phyloP scores from a whole-genome alignment of 768 basidiomycete species.

The Boletus coccyginus region DNA sequence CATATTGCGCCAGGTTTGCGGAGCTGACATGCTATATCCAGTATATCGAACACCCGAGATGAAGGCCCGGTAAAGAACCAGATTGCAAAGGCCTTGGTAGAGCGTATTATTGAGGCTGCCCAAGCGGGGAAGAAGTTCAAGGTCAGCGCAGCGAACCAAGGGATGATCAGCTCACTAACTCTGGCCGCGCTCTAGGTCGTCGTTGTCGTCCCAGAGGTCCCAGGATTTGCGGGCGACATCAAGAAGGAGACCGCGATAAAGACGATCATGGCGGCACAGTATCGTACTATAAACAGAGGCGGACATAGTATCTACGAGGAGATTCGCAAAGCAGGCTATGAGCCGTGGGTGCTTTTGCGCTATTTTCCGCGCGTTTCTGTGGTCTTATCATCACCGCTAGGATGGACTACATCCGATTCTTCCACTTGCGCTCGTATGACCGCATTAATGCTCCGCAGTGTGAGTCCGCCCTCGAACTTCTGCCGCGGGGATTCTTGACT shows the following conservation, averaged over 20 bases:
- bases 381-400: slow-evolving; percentile 34
- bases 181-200: slow-evolving; percentile 55
- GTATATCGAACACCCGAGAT: slow-evolving; percentile 70
- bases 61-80: slow-evolving; percentile 74
- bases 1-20: background rate
- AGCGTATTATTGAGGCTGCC: slow-evolving; percentile 84
- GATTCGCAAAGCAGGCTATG: slow-evolving; percentile 70
- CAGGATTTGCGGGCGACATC: slow-evolving; percentile 86
- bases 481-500: slow-evolving; percentile 23
- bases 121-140: slow-evolving; percentile 71
- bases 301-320: slow-evolving; percentile 84
- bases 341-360: slow-evolving; percentile 54
- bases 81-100: slow-evolving; percentile 79
- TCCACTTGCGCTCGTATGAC: slow-evolving; percentile 90
- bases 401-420: slow-evolving; percentile 85
- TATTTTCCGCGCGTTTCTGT: background rate
- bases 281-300: slow-evolving; percentile 87
- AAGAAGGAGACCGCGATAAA: slow-evolving; percentile 61
- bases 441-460: slow-evolving; percentile 77
- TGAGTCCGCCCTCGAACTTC: slow-evolving; percentile 28
- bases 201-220: slow-evolving; percentile 86
- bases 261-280: slow-evolving; percentile 87
- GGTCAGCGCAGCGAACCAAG: slow-evolving; percentile 35
- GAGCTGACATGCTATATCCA: slow-evolving; percentile 27
- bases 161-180: background rate